These are phyloP conservation scores for Amanita exitialis DNA, from an alignment of 768 basidiomycete genomes.

Conservation along the genomic window DNA sequence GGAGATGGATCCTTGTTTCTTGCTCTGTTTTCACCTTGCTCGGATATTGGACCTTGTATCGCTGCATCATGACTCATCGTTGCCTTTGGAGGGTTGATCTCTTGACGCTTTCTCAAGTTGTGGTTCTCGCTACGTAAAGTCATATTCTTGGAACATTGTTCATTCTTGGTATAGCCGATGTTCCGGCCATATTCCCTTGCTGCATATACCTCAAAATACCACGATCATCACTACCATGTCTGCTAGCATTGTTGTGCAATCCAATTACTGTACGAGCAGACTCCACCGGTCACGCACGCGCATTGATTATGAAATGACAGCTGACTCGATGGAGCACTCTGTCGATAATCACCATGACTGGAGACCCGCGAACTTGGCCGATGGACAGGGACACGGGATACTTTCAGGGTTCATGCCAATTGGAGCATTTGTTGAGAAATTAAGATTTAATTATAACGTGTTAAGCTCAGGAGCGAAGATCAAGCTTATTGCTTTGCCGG, in stretches of 20 bases:
- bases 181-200: slow-evolving; percentile 4
- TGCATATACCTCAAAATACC: slow-evolving; percentile 5
- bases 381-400: background rate
- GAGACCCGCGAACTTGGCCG: background rate
- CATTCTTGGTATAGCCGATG: slow-evolving; percentile 6
- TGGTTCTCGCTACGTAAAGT: slow-evolving; percentile 3
- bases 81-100: background rate
- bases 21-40: slow-evolving; percentile 2
- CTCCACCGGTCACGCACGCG: background rate
- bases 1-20: slow-evolving; percentile 7
- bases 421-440: background rate
- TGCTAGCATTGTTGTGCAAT: background rate
- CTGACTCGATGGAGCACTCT: background rate
- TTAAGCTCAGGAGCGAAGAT: slow-evolving; percentile 6
- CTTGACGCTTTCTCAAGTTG: background rate
- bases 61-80: background rate
- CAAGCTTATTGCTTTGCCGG: slow-evolving; percentile 1
- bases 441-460: slow-evolving; percentile 5
- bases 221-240: background rate
- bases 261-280: background rate
- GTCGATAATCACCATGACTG: background rate
- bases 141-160: slow-evolving; percentile 5
- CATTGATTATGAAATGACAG: background rate
- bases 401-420: slow-evolving; percentile 4
- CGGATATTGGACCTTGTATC: background rate